Evolutionary conservation across 768 basidiomycete species (phyloP), one percentile per base, ranked within the genome.

Genomic region (Paxillus involutus): DNA sequence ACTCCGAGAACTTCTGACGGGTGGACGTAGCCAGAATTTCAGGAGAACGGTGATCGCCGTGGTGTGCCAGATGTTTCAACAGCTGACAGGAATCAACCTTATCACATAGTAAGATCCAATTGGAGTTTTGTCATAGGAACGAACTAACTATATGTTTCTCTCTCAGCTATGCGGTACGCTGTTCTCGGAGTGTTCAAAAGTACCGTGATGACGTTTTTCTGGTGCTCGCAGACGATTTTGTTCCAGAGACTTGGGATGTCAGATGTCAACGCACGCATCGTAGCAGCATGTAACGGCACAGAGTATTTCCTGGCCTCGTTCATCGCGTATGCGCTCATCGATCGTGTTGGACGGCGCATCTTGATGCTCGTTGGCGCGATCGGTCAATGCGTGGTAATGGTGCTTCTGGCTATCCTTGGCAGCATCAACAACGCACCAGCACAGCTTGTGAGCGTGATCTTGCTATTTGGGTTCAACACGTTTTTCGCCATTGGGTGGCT

Each of bases 241-340:
- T 57, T 53, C 29, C 56, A 59, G 47, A 49, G 56, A 21, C 57
- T 70, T 42, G 26, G 26, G 26, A 26, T 26, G 26, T 26, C 26
- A 26, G 26, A 26, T 26, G 26, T 26, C 4, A 26, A 26, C 26
- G 26, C 26, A 26, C 26, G 26, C 26, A 26, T 26, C 26, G 26
- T 26, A 26, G 26, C 26, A 26, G 26, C 26, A 26, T 26, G 26
- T 26, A 26, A 26, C 26, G 26, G 26, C 26, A 26, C 26, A 6
- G 69, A 76, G 66, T 70, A 75, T 56, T 65, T 69, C 47, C 69
- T 74, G 60, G 76, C 77, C 55, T 80, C 80, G 35, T 73, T 79
- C 14, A 67, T 77, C 55, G 77, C 76, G 21, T 77, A 80, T 69
- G 77, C 70, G 60, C 70, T 74, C 51, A 74, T 81, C 59, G 80